phyloP scores from a whole-genome alignment of 2,329 filamentous ascomycete species.

The Podosphaera fusca region DNA sequence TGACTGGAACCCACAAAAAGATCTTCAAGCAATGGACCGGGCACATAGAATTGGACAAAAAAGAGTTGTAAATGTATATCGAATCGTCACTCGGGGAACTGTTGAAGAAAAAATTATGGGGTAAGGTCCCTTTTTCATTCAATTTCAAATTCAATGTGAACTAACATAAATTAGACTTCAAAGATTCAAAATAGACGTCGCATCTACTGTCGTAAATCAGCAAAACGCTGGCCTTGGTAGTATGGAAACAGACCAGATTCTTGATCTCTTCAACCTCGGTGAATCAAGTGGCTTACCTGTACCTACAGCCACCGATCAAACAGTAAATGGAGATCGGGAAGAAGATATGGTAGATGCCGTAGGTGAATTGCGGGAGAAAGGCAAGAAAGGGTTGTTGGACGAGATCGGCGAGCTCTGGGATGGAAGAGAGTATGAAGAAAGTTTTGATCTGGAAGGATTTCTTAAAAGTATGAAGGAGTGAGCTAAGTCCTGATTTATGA shows the following conservation, averaged over 20 bases:
- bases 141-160: not conserved
- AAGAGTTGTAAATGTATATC: constrained; percentile 98
- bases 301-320: constrained; percentile 26
- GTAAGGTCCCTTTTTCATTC: constrained; percentile 21
- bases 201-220: constrained; percentile 93
- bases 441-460: constrained; percentile 89
- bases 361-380: constrained; percentile 77
- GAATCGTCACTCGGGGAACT: constrained; percentile 83
- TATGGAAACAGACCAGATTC: constrained; percentile 96
- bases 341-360: constrained; percentile 87
- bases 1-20: constrained; percentile 98
- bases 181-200: constrained; percentile 98
- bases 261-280: constrained; percentile 84
- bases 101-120: constrained; percentile 93
- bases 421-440: constrained; percentile 91
- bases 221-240: constrained; percentile 79
- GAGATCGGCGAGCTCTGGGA: constrained; percentile 94
- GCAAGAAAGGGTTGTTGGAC: constrained; percentile 90
- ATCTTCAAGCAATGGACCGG: constrained; percentile 96
- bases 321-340: constrained; percentile 39
- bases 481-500: not conserved
- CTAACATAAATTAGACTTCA: constrained; percentile 40
- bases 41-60: constrained; percentile 97
- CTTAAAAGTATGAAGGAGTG: constrained; percentile 53
- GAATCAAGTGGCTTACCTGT: constrained; percentile 51